Evolutionary conservation across 2,329 filamentous ascomycete species (phyloP), one percentile per base, ranked within the genome.

Genomic region (Alternaria sp.): DNA sequence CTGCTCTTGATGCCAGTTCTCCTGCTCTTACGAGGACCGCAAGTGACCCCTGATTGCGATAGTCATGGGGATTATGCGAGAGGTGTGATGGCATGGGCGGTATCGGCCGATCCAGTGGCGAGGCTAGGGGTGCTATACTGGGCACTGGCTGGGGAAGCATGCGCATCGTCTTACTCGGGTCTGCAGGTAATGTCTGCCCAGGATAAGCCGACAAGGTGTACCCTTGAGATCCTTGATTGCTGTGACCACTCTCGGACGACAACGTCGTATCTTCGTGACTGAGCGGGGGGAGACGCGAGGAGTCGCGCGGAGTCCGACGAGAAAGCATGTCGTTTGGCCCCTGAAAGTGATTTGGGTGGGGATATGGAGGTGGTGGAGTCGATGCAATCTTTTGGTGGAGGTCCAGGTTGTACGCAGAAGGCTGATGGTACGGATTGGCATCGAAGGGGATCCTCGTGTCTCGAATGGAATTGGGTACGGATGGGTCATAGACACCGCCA

Each of bases 221-320:
- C 17, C 65, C 69, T 28, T 70, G 70, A n/a, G 65, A 56, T 23
- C 66, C 69, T 44, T 70, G 70, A 6, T 65, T 67, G 53, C 67
- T 75, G 19, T 74, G 70, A 5, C 73, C 70, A 43, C 78, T 80
- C 53, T 80, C 77, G 1, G 79, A 81, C n/a, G 80, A 81, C 43
- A 79, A 58, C 0, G 75, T 80, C 4, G 79, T 80, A 44, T 81
- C 79, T 53, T 81, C 78, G 40, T 77, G 79, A n/a, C 73, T 73
- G 32, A 81, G 72, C 12, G 72, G 67, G 19, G 80, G 80, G 9
- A 79, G 68, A 23, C 71, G 68, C 17, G 67, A 44, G 7, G 70
- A 57, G 15, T 80, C 78, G 25, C 77, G 73, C 32, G 65, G 63
- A 15, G 77, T 67, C 28, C 78, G 67, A 15, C 79, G 69, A 15